Base-by-base conservation (phyloP, 768 basidiomycete genomes). In the Trametes gibbosa region DNA sequence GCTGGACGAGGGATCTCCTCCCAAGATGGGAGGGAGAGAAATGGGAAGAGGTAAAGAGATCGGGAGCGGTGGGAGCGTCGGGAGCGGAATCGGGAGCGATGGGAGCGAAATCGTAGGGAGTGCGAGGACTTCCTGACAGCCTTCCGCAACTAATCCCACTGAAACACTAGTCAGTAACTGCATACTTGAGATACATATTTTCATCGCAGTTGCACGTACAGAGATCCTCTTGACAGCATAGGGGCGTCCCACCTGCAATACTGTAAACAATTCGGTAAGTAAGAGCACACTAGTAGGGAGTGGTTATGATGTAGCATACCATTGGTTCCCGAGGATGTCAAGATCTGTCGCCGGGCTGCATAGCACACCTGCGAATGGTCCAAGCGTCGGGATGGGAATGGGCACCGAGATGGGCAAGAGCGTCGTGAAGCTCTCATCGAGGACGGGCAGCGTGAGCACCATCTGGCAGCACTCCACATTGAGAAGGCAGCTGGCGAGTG, bases 171-270 rank as follows among this genome's bases (percentile, higher is more conserved):
- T 14, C 14, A 34, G 17, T 3, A 37, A 5, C 3, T 23, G 32
- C 5, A 10, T 9, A 27, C 14, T 16, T 29, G 12, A 48, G 8
- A 29, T n/a, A 48, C 10, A n/a, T 13, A 2, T n/a, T n/a, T n/a
- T n/a, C n/a, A n/a, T n/a, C 34, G 23, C 34, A 23, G 17, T 46
- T 39, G 27, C 9, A 50, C 50, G 24, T 25, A 55, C 55, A 40
- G n/a, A 62, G 23, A 10, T 48, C 39, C 3, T 42, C 25, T 25
- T 62, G 50, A 48, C 61, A 62, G 51, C 61, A 62, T n/a, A 62
- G 35, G 16, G 56, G 43, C 1, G 55, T 62, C 0, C 61, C 61
- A 13, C 61, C 61, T 1, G 16, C 6, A 24, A 58, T 32, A 35
- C 61, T 62, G 23, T 12, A 17, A 43, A 32, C 21, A 24, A 53